A percentile compares a stretch with the other conserved stretches of the same genome.
These are phyloP conservation scores for Spinacia oleracea DNA, from an alignment of 179 eudicot genomes.

Conservation along the genomic window DNA sequence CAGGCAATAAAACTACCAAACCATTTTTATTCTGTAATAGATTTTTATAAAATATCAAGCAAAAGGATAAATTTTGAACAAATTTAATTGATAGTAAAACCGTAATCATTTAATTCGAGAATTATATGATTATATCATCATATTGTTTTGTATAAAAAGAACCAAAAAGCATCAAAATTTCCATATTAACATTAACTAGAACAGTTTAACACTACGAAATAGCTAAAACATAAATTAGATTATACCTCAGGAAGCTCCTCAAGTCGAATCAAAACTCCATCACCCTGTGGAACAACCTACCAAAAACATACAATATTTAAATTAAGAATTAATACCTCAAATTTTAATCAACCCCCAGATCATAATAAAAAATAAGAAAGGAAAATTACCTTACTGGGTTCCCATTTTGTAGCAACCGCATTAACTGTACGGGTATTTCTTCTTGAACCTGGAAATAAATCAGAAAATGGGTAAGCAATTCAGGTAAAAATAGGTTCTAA, in stretches of 20 bases:
- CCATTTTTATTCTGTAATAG: too few species aligned
- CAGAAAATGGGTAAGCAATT: conserved; percentile 1
- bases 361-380: neutral
- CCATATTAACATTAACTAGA: neutral
- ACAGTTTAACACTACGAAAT: neutral
- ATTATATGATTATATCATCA: too few species aligned
- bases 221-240: neutral
- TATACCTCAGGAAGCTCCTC: conserved; percentile 79
- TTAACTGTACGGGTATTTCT: conserved; percentile 49
- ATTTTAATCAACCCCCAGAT: neutral
- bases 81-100: too few species aligned
- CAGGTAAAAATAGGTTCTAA: neutral
- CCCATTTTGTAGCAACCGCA: conserved; percentile 66
- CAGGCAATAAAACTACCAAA: too few species aligned
- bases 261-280: conserved; percentile 78
- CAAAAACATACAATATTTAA: conserved; percentile 7
- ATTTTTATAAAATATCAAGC: too few species aligned
- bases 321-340: neutral
- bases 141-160: too few species aligned
- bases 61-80: too few species aligned
- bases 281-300: conserved; percentile 89
- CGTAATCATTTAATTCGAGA: too few species aligned
- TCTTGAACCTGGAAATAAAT: conserved; percentile 42
- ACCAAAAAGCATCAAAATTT: neutral
- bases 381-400: conserved; percentile 71